Evolutionary conservation across 108 stramenopile species (phyloP).

Genomic region (Cyclotella atomus): DNA sequence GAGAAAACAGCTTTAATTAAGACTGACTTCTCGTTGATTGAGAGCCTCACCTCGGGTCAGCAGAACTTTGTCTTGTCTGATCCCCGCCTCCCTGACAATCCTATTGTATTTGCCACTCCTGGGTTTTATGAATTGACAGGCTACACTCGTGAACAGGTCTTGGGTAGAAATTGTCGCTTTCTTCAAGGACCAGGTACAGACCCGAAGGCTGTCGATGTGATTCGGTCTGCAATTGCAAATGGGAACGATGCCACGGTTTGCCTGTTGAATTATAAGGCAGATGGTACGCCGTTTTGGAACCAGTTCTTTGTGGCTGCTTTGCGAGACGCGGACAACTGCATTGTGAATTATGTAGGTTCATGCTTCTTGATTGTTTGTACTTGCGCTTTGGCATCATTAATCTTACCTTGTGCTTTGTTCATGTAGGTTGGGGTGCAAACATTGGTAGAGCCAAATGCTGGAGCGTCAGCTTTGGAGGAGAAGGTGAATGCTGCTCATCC

Average conservation of each 20-base stretch:
- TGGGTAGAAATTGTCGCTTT: slow-evolving; percentile 99
- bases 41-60: slow-evolving; percentile 81
- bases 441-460: slow-evolving; percentile 81
- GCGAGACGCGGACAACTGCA: slow-evolving; percentile 90
- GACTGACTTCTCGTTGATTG: slow-evolving; percentile 85
- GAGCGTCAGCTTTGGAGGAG: slow-evolving; percentile 76
- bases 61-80: slow-evolving; percentile 93
- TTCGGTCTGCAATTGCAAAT: slow-evolving; percentile 79
- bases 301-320: slow-evolving; percentile 96
- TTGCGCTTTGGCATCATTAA: not conserved
- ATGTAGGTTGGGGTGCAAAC: slow-evolving; percentile 90
- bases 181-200: slow-evolving; percentile 96
- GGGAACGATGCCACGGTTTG: slow-evolving; percentile 91
- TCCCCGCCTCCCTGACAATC: slow-evolving; percentile 97
- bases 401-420: not conserved
- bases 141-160: slow-evolving; percentile 90
- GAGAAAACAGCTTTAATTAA: slow-evolving; percentile 55
- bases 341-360: slow-evolving; percentile 92
- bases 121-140: slow-evolving; percentile 96
- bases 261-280: slow-evolving; percentile 96
- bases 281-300: slow-evolving; percentile 98
- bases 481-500: slow-evolving; percentile 87
- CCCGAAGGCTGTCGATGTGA: slow-evolving; percentile 89
- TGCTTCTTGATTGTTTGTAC: not conserved
- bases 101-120: slow-evolving; percentile 90